Conservation (phyloP, 306 rosid genomes). For the Vigna hirtella region DNA sequence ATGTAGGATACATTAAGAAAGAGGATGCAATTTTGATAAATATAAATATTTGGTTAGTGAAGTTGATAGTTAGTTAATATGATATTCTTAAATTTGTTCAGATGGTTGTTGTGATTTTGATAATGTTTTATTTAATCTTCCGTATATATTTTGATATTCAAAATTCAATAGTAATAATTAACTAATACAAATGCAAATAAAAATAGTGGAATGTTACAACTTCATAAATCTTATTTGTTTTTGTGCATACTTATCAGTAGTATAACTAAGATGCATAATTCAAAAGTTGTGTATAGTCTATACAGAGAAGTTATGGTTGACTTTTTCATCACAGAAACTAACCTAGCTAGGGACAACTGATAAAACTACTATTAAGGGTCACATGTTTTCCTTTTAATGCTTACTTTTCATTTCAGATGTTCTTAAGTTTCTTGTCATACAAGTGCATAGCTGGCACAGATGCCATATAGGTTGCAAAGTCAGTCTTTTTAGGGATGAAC, state of each 20-base stretch:
- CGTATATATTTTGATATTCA: no score
- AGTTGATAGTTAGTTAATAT: no score
- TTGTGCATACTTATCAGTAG: slow-evolving; percentile 20
- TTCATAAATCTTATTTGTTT: slow-evolving; percentile 17
- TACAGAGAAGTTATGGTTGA: slow-evolving; percentile 17
- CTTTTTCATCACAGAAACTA: slow-evolving; percentile 5
- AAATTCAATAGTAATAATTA: no score
- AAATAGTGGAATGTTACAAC: no score
- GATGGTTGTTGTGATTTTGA: no score
- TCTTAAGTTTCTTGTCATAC: slow-evolving; percentile 27
- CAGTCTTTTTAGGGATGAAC: not conserved
- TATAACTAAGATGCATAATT: slow-evolving; percentile 32
- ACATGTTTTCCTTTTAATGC: slow-evolving; percentile 27
- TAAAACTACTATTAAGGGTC: not conserved
- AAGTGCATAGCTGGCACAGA: slow-evolving; percentile 10
- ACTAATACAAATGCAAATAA: no score
- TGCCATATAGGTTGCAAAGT: slow-evolving; percentile 10
- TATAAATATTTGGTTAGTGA: no score
- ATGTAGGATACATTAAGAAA: no score
- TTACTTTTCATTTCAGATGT: slow-evolving; percentile 24
- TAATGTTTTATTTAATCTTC: no score
- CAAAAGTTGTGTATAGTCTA: slow-evolving; percentile 31
- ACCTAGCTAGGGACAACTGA: slow-evolving; percentile 21
- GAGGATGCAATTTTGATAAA: no score
- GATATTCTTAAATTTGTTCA: no score